These are phyloP conservation scores for Phytophthora pluvialis DNA, from an alignment of 352 stramenopile species.

Conservation along the genomic window DNA sequence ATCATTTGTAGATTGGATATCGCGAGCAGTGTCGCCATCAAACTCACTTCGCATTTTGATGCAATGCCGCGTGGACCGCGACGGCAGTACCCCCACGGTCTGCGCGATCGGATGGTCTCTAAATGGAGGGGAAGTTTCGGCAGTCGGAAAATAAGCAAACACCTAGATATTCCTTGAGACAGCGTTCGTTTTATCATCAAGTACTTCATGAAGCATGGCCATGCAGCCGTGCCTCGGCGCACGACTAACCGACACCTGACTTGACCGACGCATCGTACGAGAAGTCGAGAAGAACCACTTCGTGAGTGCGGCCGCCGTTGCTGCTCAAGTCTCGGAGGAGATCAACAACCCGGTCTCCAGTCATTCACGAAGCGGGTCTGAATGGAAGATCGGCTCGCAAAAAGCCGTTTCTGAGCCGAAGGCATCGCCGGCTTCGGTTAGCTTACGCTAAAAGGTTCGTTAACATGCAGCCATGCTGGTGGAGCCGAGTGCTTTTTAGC, in stretches of 20 bases:
- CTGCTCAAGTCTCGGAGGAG: not conserved
- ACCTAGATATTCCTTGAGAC: too few relatives aligned
- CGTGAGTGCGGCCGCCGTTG: slow-evolving; percentile 24
- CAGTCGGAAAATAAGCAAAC: too few relatives aligned
- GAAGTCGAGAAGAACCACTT: not conserved
- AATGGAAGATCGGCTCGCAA: slow-evolving; percentile 1
- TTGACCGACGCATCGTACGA: not conserved
- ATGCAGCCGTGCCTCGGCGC: not conserved
- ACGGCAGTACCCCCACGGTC: too few relatives aligned
- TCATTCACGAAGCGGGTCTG: not conserved
- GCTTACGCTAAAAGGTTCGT: not conserved
- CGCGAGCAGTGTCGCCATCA: too few relatives aligned
- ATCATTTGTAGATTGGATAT: too few relatives aligned
- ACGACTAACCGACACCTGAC: not conserved
- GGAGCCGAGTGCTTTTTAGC: not conserved
- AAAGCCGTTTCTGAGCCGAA: not conserved
- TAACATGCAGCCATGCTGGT: not conserved
- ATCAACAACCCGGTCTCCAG: not conserved
- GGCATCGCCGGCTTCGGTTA: not conserved
- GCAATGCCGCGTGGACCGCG: too few relatives aligned
- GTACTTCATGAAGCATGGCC: not conserved
- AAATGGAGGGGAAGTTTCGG: too few relatives aligned
- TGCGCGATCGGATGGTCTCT: too few relatives aligned
- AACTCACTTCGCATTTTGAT: too few relatives aligned
- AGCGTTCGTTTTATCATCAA: not conserved